Evolutionary conservation across 352 stramenopile species (phyloP), one percentile per base, ranked within the genome.

Genomic region (Globisporangium radiosum): DNA sequence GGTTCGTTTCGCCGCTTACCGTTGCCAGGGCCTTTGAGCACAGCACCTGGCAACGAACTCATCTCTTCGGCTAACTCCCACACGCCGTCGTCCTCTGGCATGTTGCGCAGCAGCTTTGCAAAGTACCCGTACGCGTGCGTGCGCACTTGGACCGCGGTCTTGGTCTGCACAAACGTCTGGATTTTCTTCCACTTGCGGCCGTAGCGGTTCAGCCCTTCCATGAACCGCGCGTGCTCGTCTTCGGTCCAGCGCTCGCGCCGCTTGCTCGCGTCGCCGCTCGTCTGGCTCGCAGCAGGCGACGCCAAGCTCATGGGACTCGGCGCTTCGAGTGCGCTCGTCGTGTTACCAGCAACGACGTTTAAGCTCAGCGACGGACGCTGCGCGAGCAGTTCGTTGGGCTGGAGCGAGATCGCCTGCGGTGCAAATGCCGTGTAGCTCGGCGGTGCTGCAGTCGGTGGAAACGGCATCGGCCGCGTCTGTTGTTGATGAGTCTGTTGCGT

Each of bases 161-260:
- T 93, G 17, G 84, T 93, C 69, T 89, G 82, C 42, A 93, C 84
- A 44, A 89, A 88, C 47, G 75, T 85, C 66, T 93, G 84, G 54
- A 93, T 93, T 60, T 93, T 93, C 67, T 93, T 93, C 84, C 84
- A 93, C 63, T 93, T 93, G 60, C 84, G 84, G 25, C 84, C 84
- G 62, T 91, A 93, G 37, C 77, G 76, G 67, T 91, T 90, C n/a
- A 93, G 62, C 0, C 84, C 84, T 62, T 93, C 81, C 81, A 93
- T 91, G 67, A 93, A 93, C 10, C 77, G 74, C 14, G 81, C 81
- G 60, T 93, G 84, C 52, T 93, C 84, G 54, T 91, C 81, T 40
- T 91, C 78, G 1, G 84, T 93, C 84, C 84, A 93, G 15, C 84
- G 77, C 54, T 93, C 84, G 52, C 84, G 84, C 38, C 80, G 77